Base-by-base conservation (phyloP, 2,329 filamentous ascomycete species). In the Plectosphaerella plurivora region DNA sequence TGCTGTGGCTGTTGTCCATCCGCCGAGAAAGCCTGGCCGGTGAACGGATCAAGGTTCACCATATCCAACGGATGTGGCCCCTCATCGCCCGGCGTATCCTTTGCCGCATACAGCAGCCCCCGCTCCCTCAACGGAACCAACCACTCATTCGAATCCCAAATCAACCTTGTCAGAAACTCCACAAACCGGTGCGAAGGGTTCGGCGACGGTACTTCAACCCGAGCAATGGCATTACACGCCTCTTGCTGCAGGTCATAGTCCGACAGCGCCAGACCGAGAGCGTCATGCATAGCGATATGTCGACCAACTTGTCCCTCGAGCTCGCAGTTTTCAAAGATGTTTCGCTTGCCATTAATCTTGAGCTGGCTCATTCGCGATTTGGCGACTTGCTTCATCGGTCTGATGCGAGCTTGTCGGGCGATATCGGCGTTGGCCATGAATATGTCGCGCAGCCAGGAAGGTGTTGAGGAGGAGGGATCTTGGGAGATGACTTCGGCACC, bases 401-500 rank as follows among this genome's bases (percentile, higher is more conserved):
- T 53, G 14, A 66, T 53, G 1, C 57, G 57, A 0, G 64, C 64
- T 22, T 49, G 56, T 1, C 48, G 49, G 1, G 59, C 49, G 0
- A 61, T 44, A 0, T 54, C 56, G 10, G 16, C n/a, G 1, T 51
- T 52, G 1, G 54, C 51, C 50, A 63, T 52, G 20, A 67, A 49
- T 0, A 66, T 37, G 2, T 67, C 64, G 0, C 61, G 55, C 1
- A 67, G 41, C 65, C 65, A 67, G 0, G 64, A 67, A 1, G 35
- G n/a, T 0, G 50, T 42, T 4, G 51, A 36, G 2, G 18, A 24
- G 3, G 20, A n/a, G 11, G 49, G 42, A 10, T 24, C 39, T 3
- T 47, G 33, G 3, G 51, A 50, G 5, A 53, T 49, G 5, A 63
- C 53, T 4, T 67, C 61, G 0, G 64, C 60, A 0, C 62, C 63